A percentile compares a stretch with the other conserved stretches of the same genome.
Evolutionary conservation across 2,329 filamentous ascomycete genomes (phyloP).

Genomic region (Penicillium occitanis): DNA sequence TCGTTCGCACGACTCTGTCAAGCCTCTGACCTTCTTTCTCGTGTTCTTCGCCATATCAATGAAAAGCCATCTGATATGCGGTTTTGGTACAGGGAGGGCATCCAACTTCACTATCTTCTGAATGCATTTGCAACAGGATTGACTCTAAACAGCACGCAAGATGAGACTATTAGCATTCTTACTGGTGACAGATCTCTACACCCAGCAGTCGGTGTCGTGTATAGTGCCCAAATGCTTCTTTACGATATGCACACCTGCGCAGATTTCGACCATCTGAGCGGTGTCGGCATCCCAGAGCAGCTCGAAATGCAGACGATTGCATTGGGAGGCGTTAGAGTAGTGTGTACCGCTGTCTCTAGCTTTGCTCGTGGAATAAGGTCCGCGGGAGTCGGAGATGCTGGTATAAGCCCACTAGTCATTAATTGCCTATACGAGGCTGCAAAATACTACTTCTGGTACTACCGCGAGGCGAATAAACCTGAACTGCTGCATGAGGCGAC

Average conservation of each 20-base stretch:
- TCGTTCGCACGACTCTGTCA: conserved; percentile 2
- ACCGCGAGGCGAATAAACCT: conserved; percentile 1
- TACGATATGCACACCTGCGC: background rate
- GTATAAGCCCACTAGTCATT: background rate
- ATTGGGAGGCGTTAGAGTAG: background rate
- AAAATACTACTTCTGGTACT: conserved; percentile 1
- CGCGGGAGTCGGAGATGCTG: background rate
- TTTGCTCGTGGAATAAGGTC: background rate
- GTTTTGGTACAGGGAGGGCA: background rate
- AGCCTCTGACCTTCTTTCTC: background rate
- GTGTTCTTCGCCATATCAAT: background rate
- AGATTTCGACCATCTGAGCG: background rate
- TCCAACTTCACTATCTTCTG: background rate
- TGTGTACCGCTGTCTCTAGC: conserved; percentile 3
- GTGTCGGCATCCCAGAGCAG: background rate
- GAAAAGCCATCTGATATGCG: background rate
- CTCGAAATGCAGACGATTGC: background rate
- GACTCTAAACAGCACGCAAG: background rate
- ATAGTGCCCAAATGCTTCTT: background rate
- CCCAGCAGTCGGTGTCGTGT: background rate
- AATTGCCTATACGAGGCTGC: background rate
- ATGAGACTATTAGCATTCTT: background rate
- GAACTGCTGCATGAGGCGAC: background rate
- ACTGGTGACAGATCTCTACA: background rate
- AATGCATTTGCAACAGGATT: background rate